Evolutionary conservation across 2,329 filamentous ascomycete species (phyloP).

Genomic region (Aspergillus unguis): DNA sequence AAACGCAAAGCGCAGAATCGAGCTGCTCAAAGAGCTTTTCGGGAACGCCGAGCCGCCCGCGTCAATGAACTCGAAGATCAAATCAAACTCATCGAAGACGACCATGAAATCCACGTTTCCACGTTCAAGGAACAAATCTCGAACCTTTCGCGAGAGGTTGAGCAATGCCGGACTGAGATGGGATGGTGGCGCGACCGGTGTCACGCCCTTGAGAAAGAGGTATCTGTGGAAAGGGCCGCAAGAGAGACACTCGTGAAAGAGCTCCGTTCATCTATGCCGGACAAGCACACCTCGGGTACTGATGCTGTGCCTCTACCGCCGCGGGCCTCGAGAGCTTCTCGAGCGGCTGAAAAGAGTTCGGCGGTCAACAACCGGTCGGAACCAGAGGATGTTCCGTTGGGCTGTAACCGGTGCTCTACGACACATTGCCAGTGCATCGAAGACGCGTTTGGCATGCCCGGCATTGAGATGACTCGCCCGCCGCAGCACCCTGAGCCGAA

Average conservation of each 20-base stretch:
- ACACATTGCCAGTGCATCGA: slow-evolving; percentile 62
- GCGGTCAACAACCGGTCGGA: slow-evolving; percentile 20
- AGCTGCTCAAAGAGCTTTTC: slow-evolving; percentile 84
- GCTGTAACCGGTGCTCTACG: slow-evolving; percentile 64
- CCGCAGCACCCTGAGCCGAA: slow-evolving; percentile 51
- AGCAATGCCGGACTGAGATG: slow-evolving; percentile 58
- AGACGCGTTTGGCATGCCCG: slow-evolving; percentile 50
- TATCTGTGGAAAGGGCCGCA: slow-evolving; percentile 45
- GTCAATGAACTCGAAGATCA: slow-evolving; percentile 65
- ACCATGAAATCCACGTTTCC: slow-evolving; percentile 42
- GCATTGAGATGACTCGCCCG: slow-evolving; percentile 45
- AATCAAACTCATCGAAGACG: slow-evolving; percentile 48
- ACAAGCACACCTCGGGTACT: slow-evolving; percentile 20
- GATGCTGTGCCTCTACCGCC: slow-evolving; percentile 39
- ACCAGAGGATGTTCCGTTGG: slow-evolving; percentile 44
- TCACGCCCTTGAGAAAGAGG: slow-evolving; percentile 60
- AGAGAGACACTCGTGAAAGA: slow-evolving; percentile 45
- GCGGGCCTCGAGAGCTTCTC: slow-evolving; percentile 1
- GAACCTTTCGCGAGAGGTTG: slow-evolving; percentile 62
- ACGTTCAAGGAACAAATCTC: slow-evolving; percentile 56
- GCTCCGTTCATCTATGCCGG: slow-evolving; percentile 33
- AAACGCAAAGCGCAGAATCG: slow-evolving; percentile 95
- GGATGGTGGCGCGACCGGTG: slow-evolving; percentile 52
- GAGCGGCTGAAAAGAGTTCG: slow-evolving; percentile 5
- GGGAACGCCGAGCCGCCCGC: slow-evolving; percentile 79